Percentiles rank a stretch among this genome's conserved stretches.
These are phyloP conservation scores for Magnusiomyces clavatus DNA, from an alignment of 1,139 yeast genomes.

Conservation along the genomic window DNA sequence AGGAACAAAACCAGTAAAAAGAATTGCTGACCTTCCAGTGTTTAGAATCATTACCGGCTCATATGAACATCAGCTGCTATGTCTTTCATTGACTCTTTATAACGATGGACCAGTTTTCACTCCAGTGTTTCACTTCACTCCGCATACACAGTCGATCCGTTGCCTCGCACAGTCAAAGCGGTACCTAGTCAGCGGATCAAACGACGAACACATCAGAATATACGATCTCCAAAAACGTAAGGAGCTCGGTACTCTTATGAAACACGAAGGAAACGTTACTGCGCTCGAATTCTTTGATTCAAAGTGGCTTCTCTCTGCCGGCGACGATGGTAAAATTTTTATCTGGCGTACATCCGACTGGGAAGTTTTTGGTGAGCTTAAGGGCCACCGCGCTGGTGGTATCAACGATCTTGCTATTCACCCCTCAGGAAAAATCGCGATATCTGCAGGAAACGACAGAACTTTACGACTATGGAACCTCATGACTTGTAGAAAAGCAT, in stretches of 20 bases:
- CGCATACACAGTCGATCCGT: conserved; percentile 83
- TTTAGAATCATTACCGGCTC: conserved; percentile 89
- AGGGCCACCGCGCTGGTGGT: conserved; percentile 60
- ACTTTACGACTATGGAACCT: conserved; percentile 88
- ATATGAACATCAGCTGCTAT: conserved; percentile 84
- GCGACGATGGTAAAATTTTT: conserved; percentile 83
- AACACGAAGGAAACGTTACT: conserved; percentile 87
- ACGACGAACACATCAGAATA: conserved; percentile 91
- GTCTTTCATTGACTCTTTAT: conserved; percentile 62
- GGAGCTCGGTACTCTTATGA: conserved; percentile 82
- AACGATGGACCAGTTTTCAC: conserved; percentile 56
- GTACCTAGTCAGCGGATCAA: conserved; percentile 87
- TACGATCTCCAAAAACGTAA: conserved; percentile 91
- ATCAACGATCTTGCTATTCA: conserved; percentile 83
- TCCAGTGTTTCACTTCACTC: conserved; percentile 92
- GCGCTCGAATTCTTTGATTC: conserved; percentile 54
- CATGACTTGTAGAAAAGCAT: conserved; percentile 97
- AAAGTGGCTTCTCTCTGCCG: conserved; percentile 85
- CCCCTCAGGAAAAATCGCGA: conserved; percentile 86
- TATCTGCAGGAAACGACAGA: conserved; percentile 78
- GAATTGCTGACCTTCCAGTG: conserved; percentile 13
- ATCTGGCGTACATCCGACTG: conserved; percentile 97
- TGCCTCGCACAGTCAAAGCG: conserved; percentile 77
- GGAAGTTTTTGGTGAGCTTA: conserved; percentile 83
- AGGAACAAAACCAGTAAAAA: not conserved